Conservation (phyloP, 2,329 filamentous ascomycete species). For the Botrytis cinerea region DNA sequence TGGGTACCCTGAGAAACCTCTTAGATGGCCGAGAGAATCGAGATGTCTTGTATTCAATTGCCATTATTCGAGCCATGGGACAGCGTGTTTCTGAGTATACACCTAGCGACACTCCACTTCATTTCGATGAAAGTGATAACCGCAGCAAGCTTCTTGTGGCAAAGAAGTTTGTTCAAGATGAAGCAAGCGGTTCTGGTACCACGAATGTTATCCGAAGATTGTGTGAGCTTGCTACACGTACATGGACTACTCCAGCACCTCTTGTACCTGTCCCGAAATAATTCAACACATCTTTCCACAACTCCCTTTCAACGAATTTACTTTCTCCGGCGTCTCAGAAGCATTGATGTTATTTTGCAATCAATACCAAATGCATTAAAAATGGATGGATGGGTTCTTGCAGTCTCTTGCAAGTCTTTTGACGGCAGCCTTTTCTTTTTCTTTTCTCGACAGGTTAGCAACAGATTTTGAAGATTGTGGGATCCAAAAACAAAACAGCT, state of each 20-base stretch:
- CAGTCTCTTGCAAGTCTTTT: background rate
- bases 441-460: background rate
- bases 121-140: conserved; percentile 66
- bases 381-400: conserved; percentile 10
- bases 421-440: conserved; percentile 6
- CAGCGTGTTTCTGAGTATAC: conserved; percentile 63
- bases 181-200: conserved; percentile 67
- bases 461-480: conserved; percentile 9
- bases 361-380: conserved; percentile 19
- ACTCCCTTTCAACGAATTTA: conserved; percentile 18
- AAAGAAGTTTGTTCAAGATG: conserved; percentile 67
- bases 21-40: conserved; percentile 82
- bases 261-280: conserved; percentile 20
- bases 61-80: conserved; percentile 74
- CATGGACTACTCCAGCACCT: conserved; percentile 36
- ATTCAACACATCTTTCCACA: background rate
- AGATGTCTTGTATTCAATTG: conserved; percentile 87
- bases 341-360: conserved; percentile 15
- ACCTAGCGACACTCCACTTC: conserved; percentile 56
- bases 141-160: conserved; percentile 68
- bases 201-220: conserved; percentile 73
- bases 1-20: conserved; percentile 66
- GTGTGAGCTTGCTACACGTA: conserved; percentile 63
- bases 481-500: conserved; percentile 9
- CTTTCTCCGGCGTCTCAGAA: conserved; percentile 21